A percentile compares a stretch with the other conserved stretches of the same genome.
phyloP scores from a whole-genome alignment of 371 early-diverging fungal genomes.

The Coemansia sp. region DNA sequence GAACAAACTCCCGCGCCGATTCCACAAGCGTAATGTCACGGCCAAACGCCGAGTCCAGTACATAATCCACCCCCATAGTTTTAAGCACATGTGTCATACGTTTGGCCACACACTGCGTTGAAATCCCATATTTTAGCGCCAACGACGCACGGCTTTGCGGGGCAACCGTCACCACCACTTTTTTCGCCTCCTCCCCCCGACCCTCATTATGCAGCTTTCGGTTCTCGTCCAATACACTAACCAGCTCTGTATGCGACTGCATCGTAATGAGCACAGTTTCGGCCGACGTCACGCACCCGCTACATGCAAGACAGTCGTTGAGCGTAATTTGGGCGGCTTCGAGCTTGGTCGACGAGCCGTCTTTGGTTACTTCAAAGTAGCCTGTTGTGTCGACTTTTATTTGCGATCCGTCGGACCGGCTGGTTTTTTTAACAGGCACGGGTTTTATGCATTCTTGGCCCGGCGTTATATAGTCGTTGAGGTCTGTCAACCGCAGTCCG shows the following conservation, averaged over 20 bases:
- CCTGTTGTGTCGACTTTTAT: slow-evolving; percentile 30
- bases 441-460: slow-evolving; percentile 97
- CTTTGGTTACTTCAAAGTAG: slow-evolving; percentile 76
- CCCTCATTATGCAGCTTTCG: slow-evolving; percentile 56
- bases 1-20: slow-evolving; percentile 86
- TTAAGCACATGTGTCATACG: slow-evolving; percentile 68
- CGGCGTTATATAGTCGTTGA: slow-evolving; percentile 95
- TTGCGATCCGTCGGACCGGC: slow-evolving; percentile 27
- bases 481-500: slow-evolving; percentile 82
- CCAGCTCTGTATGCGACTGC: slow-evolving; percentile 89
- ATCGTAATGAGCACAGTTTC: slow-evolving; percentile 88
- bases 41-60: slow-evolving; percentile 86
- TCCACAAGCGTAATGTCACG: slow-evolving; percentile 83
- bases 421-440: slow-evolving; percentile 71
- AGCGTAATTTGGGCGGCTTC: slow-evolving; percentile 84
- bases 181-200: slow-evolving; percentile 27
- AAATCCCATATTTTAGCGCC: slow-evolving; percentile 78
- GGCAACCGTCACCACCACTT: slow-evolving; percentile 66
- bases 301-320: slow-evolving; percentile 97
- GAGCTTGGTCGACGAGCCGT: slow-evolving; percentile 76
- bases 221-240: slow-evolving; percentile 67
- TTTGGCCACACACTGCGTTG: slow-evolving; percentile 57
- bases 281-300: slow-evolving; percentile 97
- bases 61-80: slow-evolving; percentile 75
- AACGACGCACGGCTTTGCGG: slow-evolving; percentile 93